These are phyloP conservation scores for Diplodia scrobiculata DNA, from an alignment of 2,329 filamentous ascomycete genomes.

Conservation along the genomic window DNA sequence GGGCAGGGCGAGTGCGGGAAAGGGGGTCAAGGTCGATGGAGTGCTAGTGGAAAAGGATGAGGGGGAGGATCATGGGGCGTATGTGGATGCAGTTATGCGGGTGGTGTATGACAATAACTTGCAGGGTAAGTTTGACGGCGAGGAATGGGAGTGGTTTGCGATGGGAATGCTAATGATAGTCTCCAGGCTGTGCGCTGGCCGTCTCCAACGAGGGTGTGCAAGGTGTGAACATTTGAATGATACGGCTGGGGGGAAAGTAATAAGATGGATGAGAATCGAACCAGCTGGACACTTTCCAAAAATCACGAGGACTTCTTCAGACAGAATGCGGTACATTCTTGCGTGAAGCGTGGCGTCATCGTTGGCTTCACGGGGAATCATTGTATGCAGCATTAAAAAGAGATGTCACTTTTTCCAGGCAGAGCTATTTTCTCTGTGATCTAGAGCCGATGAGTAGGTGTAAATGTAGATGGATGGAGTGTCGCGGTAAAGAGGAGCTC, in stretches of 20 bases:
- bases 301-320: neutral
- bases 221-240: neutral
- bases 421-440: no score
- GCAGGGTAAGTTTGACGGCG: conserved; percentile 28
- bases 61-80: neutral
- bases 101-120: conserved; percentile 32
- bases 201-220: neutral
- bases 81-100: conserved; percentile 29
- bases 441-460: neutral
- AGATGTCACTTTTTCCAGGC: no score
- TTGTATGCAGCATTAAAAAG: no score
- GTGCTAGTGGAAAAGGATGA: neutral
- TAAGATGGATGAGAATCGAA: neutral
- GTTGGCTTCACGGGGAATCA: no score
- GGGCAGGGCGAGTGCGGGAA: neutral
- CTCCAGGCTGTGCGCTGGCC: neutral
- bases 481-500: neutral
- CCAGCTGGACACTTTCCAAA: neutral
- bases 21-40: neutral
- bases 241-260: neutral
- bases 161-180: neutral
- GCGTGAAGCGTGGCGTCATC: no score
- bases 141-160: neutral
- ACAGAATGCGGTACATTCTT: no score
- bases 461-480: neutral